Evolutionary conservation across 1,284 basidiomycete genomes (phyloP), one percentile per base, ranked within the genome.

Genomic region (Afroboletus lepidellus): DNA sequence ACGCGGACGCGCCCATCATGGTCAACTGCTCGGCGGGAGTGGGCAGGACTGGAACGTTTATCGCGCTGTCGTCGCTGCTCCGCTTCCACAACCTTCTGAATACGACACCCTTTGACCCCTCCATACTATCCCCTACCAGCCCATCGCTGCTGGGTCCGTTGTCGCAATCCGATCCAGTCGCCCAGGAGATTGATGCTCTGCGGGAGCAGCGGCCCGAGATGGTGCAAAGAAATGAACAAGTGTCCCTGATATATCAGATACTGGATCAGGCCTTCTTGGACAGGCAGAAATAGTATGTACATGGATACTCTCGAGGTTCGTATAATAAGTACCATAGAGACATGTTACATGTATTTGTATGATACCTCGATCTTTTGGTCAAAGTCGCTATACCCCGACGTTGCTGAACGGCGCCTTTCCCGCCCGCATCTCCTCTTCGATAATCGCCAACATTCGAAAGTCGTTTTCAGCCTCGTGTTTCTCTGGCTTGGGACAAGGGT

Each of bases 1-100:
- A 63, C 47, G 70, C 79, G 8, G 83, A 85, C 52, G 84, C 87
- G 15, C 92, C 92, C 0, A 80, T 91, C 50, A 82, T 94, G 64
- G 81, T 92, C 25, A 85, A 90, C 59, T 96, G 93, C 62, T 90
- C 87, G 21, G 94, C 94, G 0, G 94, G 94, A 3, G 81, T 96
- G 34, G 94, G 94, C 0, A 81, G 94, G 23, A 96, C 94, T 1
- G 94, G 94, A 16, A 84, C 90, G 29, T 96, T 93, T 72, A 85
- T 90, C 61, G 85, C 90, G 0, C 68, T 92, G 20, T 84, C 80
- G 12, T 92, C 90, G 15, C 72, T 92, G 25, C 72, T 92, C 24
- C 83, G 88, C 25, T 66, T 74, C 37, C 69, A 81, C 55, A 76
- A 73, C 33, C 71, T 86, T 50, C 71, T 90, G 16, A 56, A 50